Evolutionary conservation across 2,329 filamentous ascomycete genomes (phyloP), one percentile per base, ranked within the genome.

Genomic region (Fusarium sp.): DNA sequence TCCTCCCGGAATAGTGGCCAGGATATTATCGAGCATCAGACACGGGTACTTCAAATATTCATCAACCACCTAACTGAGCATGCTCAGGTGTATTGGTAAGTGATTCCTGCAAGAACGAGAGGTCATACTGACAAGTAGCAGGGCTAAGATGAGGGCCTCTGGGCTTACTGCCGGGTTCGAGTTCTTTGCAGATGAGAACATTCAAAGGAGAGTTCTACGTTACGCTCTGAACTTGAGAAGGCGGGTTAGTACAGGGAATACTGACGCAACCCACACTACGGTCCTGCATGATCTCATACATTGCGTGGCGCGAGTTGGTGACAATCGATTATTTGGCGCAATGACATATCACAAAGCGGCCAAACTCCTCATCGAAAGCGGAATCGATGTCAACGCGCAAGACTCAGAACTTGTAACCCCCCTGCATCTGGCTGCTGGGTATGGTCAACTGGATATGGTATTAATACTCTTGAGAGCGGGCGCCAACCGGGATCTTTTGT

Each of bases 71-170:
- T 77, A 1, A 53, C 60, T 14, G 62, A 50, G 5, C 56, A 73
- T 49, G 65, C 72, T 7, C 54, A 64, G 10, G 18, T 46, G 50
- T 77, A 77, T 35, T 74, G 74, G 75, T 77, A 53, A 65, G 70
- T 46, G 6, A 14, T 9, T 10, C 38, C 25, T 9, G 13, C 4
- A 41, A 27, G 9, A 5, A 33, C 7, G 31, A 18, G 14, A 33
- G 27, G 8, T 20, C 7, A 11, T 39, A 35, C 71, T 76, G 36
- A 75, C 41, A 35, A 41, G 8, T 13, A 14, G 22, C n/a, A 77
- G 75, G 75, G n/a, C 47, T 39, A 44, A 72, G 31, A 57, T 75
- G 53, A 52, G 58, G n/a, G 57, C 61, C 17, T 46, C 36, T 4
- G 75, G 70, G 7, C 8, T 74, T 17, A 50, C 25, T 4, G 33